These are phyloP conservation scores for Sophora flavescens DNA, from an alignment of 306 rosid species.

Conservation along the genomic window DNA sequence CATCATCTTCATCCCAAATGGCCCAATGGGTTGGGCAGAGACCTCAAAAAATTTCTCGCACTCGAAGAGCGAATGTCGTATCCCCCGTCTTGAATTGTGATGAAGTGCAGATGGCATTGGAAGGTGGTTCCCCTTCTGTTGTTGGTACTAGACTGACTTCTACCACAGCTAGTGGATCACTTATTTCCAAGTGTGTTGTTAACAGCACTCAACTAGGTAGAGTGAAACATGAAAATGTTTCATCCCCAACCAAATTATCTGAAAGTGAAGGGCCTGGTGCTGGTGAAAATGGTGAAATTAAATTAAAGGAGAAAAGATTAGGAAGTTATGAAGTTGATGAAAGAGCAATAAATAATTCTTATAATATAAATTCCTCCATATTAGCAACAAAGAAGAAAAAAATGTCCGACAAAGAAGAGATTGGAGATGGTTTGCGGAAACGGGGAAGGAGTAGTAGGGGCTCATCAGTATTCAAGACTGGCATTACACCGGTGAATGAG, in stretches of 20 bases:
- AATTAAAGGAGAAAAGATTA: conserved; percentile 69
- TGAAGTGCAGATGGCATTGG: conserved; percentile 63
- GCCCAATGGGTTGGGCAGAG: conserved; percentile 96
- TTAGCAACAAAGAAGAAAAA: conserved; percentile 59
- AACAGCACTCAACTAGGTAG: conserved; percentile 54
- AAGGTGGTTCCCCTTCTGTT: conserved; percentile 72
- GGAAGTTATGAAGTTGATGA: conserved; percentile 59
- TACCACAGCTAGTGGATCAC: conserved; percentile 59
- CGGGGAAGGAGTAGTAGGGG: conserved; percentile 74
- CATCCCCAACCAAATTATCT: conserved; percentile 74
- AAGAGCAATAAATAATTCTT: conserved; percentile 53
- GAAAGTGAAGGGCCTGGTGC: conserved; percentile 84
- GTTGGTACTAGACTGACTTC: conserved; percentile 62
- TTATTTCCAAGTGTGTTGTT: conserved; percentile 56
- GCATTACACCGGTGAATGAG: conserved; percentile 60
- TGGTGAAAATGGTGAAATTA: conserved; percentile 63
- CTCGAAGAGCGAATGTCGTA: conserved; percentile 80
- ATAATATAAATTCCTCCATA: conserved; percentile 53
- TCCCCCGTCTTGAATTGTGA: conserved; percentile 74
- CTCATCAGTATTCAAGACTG: conserved; percentile 61
- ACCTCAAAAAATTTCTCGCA: conserved; percentile 81
- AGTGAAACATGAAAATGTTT: conserved; percentile 60
- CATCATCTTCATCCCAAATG: conserved; percentile 71
- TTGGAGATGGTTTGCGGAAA: conserved; percentile 62
- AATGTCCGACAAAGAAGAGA: conserved; percentile 59